Percentiles rank a stretch among this genome's conserved stretches.
phyloP scores from a whole-genome alignment of 495 filamentous ascomycete species.

The Trichocladium uniseriatum region DNA sequence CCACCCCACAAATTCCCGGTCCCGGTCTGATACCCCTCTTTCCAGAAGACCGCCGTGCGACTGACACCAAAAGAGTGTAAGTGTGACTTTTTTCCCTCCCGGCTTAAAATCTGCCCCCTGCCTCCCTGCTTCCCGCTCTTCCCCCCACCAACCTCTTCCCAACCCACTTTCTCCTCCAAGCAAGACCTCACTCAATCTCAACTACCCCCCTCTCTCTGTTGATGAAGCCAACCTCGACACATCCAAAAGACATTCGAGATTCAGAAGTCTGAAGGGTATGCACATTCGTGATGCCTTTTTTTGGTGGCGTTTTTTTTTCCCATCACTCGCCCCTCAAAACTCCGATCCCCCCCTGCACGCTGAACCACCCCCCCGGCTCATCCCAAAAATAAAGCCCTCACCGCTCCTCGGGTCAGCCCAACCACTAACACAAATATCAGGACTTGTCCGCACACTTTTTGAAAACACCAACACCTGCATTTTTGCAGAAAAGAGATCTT shows the following conservation, averaged over 20 bases:
- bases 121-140: constrained; percentile 8
- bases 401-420: constrained; percentile 18
- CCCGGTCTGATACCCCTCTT: constrained; percentile 24
- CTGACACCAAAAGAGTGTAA: constrained; percentile 25
- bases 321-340: constrained; percentile 1
- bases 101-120: constrained; percentile 9
- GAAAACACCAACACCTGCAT: background rate
- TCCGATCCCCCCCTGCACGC: constrained; percentile 10
- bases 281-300: background rate
- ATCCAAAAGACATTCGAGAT: background rate
- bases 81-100: constrained; percentile 19
- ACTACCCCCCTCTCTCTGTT: too few species aligned
- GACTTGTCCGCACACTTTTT: constrained; percentile 20
- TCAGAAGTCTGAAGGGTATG: constrained; percentile 1
- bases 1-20: constrained; percentile 9
- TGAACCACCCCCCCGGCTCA: constrained; percentile 13
- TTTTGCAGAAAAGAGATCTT: constrained; percentile 8
- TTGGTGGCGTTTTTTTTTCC: constrained; percentile 2
- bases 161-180: background rate
- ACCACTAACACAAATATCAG: constrained; percentile 33
- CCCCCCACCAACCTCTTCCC: constrained; percentile 7
- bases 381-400: constrained; percentile 28
- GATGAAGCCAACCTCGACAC: background rate
- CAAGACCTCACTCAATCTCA: background rate
- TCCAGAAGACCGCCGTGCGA: constrained; percentile 26